Evolutionary conservation across 257 asterid species (phyloP), one percentile per base, ranked within the genome.

Genomic region (Plectranthus barbatus): DNA sequence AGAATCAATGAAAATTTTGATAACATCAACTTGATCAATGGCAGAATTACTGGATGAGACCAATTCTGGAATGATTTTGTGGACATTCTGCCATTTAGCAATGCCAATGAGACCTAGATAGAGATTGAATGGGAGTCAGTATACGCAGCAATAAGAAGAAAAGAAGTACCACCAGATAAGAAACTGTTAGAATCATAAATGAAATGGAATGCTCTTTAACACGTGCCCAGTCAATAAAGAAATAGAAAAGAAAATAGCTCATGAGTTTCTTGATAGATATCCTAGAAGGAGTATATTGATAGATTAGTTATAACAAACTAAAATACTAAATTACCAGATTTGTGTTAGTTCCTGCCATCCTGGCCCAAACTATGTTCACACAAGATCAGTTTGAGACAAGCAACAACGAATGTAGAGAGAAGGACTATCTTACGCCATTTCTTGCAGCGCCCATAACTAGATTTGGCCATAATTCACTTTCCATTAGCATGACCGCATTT

Each of bases 381-480:
- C 1, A 34, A 49, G 9, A 42, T 40, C 48, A 17, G 29, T 31
- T 56, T 19, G 51, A 37, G 39, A 57, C 62, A 45, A 68, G 59
- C 59, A 17, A 29, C 36, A 42, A 21, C 19, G 14, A 9, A 46
- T 44, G 1, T 42, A 50, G 26, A 56, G 53, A 67, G 72, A 69
- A 66, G 57, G 57, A 66, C 60, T 39, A 50, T 69, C 88, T 76
- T 78, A 86, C 97, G 51, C 86, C 81, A 63, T 77, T 69, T 68
- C 73, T 78, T 55, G 91, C 86, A 68, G 96, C 95, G 47, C 81
- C 73, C 80, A 89, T 85, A 14, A 92, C 74, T 78, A 92, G 91
- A 82, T 89, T 92, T 34, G 97, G 97, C 97, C 94, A 92, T 59
- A 92, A 75, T 75, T 92, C 97, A 70, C 87, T 92, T 77, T 92